Conservation (phyloP, 306 rosid species). For the Lagenaria siceraria region DNA sequence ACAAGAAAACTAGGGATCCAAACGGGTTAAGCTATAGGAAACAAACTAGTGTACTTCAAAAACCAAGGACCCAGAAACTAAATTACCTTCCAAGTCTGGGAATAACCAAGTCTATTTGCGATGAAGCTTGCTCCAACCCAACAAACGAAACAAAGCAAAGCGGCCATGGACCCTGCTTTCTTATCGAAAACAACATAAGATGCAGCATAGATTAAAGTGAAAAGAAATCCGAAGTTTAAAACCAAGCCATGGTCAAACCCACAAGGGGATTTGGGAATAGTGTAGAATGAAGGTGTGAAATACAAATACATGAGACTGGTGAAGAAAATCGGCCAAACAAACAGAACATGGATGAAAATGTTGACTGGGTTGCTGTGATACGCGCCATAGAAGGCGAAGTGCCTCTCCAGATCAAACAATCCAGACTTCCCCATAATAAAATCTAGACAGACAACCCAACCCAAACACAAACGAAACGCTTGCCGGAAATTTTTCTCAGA, state of each 20-base stretch:
- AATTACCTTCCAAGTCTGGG: constrained; percentile 61
- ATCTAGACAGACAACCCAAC: background rate
- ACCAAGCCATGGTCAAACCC: constrained; percentile 21
- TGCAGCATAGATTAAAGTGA: constrained; percentile 30
- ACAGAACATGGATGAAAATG: constrained; percentile 40
- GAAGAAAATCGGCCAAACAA: constrained; percentile 81
- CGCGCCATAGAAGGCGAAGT: constrained; percentile 82
- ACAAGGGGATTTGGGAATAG: constrained; percentile 15
- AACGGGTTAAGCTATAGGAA: background rate
- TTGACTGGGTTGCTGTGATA: constrained; percentile 71
- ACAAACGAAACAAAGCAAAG: constrained; percentile 40
- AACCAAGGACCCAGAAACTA: background rate
- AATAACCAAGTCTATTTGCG: constrained; percentile 35
- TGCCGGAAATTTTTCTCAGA: background rate
- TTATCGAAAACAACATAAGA: constrained; percentile 46
- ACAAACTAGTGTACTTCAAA: background rate
- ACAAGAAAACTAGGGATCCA: background rate
- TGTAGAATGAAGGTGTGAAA: constrained; percentile 48
- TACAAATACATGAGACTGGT: constrained; percentile 35
- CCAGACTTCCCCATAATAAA: constrained; percentile 27
- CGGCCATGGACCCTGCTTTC: constrained; percentile 69
- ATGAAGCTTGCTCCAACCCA: constrained; percentile 52
- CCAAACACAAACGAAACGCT: background rate
- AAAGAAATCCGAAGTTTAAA: constrained; percentile 49
- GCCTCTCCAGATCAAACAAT: constrained; percentile 61